Evolutionary conservation across 2,329 filamentous ascomycete species (phyloP).

Genomic region (Hypoxylon sp.): DNA sequence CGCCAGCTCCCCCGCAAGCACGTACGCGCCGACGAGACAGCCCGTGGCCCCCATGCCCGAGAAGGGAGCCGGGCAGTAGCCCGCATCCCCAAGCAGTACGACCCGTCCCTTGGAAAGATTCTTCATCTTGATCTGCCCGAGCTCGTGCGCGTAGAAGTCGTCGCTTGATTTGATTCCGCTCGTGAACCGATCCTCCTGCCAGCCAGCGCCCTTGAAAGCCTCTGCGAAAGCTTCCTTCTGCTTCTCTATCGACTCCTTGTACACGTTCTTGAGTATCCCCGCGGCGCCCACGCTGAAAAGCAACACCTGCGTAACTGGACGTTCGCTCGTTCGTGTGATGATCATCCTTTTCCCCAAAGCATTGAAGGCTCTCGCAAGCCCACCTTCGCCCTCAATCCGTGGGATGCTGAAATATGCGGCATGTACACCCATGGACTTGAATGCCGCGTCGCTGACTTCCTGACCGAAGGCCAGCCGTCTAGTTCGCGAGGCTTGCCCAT

Average conservation of each 20-base stretch:
- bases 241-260: conserved; percentile 27
- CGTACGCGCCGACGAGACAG: conserved; percentile 29
- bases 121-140: conserved; percentile 32
- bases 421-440: conserved; percentile 50
- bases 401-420: conserved; percentile 55
- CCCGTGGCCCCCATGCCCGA: conserved; percentile 30
- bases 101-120: conserved; percentile 28
- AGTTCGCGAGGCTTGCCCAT: conserved; percentile 62
- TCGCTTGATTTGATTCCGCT: conserved; percentile 13
- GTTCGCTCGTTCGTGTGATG: conserved; percentile 53
- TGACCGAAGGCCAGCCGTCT: conserved; percentile 52
- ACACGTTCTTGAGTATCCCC: conserved; percentile 16
- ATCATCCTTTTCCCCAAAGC: conserved; percentile 52
- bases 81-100: conserved; percentile 36
- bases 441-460: conserved; percentile 41
- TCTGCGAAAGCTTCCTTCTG: conserved; percentile 28
- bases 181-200: conserved; percentile 26
- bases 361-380: conserved; percentile 52
- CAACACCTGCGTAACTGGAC: conserved; percentile 49
- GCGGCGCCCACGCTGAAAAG: conserved; percentile 38
- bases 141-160: conserved; percentile 29
- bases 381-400: conserved; percentile 41
- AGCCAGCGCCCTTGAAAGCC: conserved; percentile 20
- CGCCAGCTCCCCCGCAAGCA: conserved; percentile 32
- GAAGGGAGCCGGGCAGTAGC: conserved; percentile 26